Evolutionary conservation across 1,284 basidiomycete genomes (phyloP).

Genomic region (Coniferiporia weirii): DNA sequence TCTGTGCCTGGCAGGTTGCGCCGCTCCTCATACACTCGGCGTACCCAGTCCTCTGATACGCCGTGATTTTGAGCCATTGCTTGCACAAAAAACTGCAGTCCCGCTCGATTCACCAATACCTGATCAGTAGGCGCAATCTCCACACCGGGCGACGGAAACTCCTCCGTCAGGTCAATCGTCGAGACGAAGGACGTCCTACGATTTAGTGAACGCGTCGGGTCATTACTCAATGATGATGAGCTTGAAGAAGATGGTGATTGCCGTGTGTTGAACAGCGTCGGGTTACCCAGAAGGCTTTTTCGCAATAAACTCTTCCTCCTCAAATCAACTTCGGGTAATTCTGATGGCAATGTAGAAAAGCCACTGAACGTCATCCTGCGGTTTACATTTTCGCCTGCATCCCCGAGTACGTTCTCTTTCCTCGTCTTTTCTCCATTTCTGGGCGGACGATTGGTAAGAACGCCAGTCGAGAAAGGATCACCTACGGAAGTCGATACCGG

Average conservation of each 20-base stretch:
- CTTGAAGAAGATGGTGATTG: not conserved
- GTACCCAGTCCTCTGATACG: conserved; percentile 12
- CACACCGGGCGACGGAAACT: conserved; percentile 3
- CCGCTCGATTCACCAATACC: conserved; percentile 5
- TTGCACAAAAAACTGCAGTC: conserved; percentile 13
- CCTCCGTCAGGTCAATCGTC: conserved; percentile 9
- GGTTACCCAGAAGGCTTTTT: not conserved
- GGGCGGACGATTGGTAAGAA: conserved; percentile 1
- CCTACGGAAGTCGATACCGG: not conserved
- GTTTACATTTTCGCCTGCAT: not conserved
- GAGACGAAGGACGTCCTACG: conserved; percentile 6
- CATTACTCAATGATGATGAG: not conserved
- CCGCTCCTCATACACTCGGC: conserved; percentile 12
- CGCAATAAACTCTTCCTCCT: conserved; percentile 1
- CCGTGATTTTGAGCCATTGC: conserved; percentile 17
- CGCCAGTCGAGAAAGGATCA: conserved; percentile 7
- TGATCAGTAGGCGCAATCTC: conserved; percentile 7
- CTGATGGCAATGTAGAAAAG: not conserved
- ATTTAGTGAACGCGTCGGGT: not conserved
- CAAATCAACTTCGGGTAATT: conserved; percentile 10
- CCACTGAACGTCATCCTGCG: conserved; percentile 16
- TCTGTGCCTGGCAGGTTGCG: conserved; percentile 12
- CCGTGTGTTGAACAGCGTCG: not conserved
- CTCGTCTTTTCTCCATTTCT: conserved; percentile 4
- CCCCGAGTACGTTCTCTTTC: not conserved